These are phyloP conservation scores for Fusarium incarnatum DNA, from an alignment of 2,329 filamentous ascomycete species.

Conservation along the genomic window DNA sequence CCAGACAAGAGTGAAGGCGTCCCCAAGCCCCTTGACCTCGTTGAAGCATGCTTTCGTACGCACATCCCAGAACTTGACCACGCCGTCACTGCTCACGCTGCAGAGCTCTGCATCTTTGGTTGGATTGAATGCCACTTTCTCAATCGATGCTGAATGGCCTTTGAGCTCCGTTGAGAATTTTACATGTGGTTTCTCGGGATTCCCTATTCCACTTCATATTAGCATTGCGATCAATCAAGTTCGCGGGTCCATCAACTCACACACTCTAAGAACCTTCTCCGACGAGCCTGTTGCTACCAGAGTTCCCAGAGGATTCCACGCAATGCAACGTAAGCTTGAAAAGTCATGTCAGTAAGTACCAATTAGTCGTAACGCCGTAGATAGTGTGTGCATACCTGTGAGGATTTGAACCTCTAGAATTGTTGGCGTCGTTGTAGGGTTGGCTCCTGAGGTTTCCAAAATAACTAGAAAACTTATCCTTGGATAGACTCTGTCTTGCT, in stretches of 20 bases:
- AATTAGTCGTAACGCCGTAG: not conserved
- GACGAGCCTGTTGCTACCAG: constrained; percentile 84
- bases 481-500: constrained; percentile 68
- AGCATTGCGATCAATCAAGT: not conserved
- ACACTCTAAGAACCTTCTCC: constrained; percentile 78
- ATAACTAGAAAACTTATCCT: constrained; percentile 74
- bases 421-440: constrained; percentile 73
- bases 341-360: constrained; percentile 22
- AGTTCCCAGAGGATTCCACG: constrained; percentile 88
- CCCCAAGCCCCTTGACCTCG: constrained; percentile 73
- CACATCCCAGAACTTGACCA: constrained; percentile 84
- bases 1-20: constrained; percentile 79
- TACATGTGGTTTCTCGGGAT: constrained; percentile 79
- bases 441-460: constrained; percentile 78
- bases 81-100: constrained; percentile 78
- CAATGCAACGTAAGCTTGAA: constrained; percentile 77
- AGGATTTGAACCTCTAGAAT: constrained; percentile 63
- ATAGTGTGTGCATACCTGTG: constrained; percentile 63
- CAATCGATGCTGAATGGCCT: constrained; percentile 73
- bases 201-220: constrained; percentile 62
- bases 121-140: constrained; percentile 83
- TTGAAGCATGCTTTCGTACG: constrained; percentile 77
- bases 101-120: constrained; percentile 81
- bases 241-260: constrained; percentile 56
- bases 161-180: constrained; percentile 81